These are phyloP conservation scores for Yamadazyma dushanensis DNA, from an alignment of 1,139 yeast species.

Conservation along the genomic window DNA sequence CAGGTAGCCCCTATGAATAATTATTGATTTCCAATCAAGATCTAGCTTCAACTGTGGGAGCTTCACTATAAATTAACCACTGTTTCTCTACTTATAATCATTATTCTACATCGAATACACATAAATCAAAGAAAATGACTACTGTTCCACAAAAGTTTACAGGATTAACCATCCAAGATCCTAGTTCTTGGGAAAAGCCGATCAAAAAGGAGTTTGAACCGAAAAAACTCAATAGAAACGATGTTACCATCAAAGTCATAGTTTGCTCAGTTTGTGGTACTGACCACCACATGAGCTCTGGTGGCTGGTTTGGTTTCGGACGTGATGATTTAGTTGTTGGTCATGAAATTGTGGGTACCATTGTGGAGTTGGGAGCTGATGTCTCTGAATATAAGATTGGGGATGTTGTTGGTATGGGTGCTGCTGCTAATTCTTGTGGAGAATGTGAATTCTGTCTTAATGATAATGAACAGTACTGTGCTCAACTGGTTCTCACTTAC, in stretches of 20 bases:
- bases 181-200: constrained; percentile 39
- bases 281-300: constrained; percentile 49
- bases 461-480: constrained; percentile 54
- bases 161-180: constrained; percentile 13
- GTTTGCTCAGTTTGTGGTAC: constrained; percentile 66
- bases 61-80: too few species aligned
- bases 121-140: too few species aligned
- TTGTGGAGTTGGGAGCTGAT: constrained; percentile 43
- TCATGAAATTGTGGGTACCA: constrained; percentile 58
- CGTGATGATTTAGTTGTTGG: constrained; percentile 34
- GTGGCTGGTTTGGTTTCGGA: constrained; percentile 33
- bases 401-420: constrained; percentile 65
- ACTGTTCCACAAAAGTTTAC: constrained; percentile 2
- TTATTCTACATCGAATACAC: too few species aligned
- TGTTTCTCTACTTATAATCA: too few species aligned
- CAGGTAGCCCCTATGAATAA: too few species aligned
- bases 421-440: constrained; percentile 49
- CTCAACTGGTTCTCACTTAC: constrained; percentile 44
- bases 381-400: constrained; percentile 53
- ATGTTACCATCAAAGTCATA: constrained; percentile 45
- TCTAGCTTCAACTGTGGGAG: too few species aligned
- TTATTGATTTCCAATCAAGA: too few species aligned
- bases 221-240: constrained; percentile 41
- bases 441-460: constrained; percentile 47
- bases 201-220: constrained; percentile 41